These are phyloP conservation scores for Fusarium cyanostomum DNA, from an alignment of 2,329 filamentous ascomycete species.

Conservation along the genomic window DNA sequence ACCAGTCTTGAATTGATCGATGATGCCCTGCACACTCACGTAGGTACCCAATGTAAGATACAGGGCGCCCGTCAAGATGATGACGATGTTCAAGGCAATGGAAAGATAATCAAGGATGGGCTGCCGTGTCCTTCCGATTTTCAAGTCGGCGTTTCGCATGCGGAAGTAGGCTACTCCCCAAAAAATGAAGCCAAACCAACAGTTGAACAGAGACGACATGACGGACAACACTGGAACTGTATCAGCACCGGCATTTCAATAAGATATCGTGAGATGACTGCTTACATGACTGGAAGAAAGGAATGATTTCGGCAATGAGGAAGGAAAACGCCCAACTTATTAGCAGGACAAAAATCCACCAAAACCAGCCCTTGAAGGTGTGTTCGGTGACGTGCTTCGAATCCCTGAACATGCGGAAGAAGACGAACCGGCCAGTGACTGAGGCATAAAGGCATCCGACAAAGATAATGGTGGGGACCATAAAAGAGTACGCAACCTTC, in stretches of 20 bases:
- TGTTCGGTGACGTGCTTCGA: constrained; percentile 82
- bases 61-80: constrained; percentile 78
- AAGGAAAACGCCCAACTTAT: constrained; percentile 82
- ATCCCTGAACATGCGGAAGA: constrained; percentile 85
- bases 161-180: constrained; percentile 85
- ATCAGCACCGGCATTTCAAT: not conserved
- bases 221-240: constrained; percentile 64
- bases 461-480: constrained; percentile 94
- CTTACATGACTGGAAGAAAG: constrained; percentile 83
- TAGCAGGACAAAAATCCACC: constrained; percentile 77
- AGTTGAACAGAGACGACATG: constrained; percentile 89
- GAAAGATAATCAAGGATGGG: constrained; percentile 60
- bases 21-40: constrained; percentile 75
- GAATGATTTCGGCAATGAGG: constrained; percentile 90
- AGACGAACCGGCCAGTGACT: constrained; percentile 87
- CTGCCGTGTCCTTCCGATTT: constrained; percentile 62
- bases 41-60: constrained; percentile 88
- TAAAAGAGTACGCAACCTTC: constrained; percentile 91
- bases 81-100: constrained; percentile 73
- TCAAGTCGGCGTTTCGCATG: constrained; percentile 72
- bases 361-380: constrained; percentile 80
- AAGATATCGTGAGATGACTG: rapidly evolving
- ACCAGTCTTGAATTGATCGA: constrained; percentile 74
- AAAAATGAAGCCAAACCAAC: constrained; percentile 95
- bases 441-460: constrained; percentile 89